phyloP scores from a whole-genome alignment of 2,329 filamentous ascomycete species.

The Aspergillus nomiae region DNA sequence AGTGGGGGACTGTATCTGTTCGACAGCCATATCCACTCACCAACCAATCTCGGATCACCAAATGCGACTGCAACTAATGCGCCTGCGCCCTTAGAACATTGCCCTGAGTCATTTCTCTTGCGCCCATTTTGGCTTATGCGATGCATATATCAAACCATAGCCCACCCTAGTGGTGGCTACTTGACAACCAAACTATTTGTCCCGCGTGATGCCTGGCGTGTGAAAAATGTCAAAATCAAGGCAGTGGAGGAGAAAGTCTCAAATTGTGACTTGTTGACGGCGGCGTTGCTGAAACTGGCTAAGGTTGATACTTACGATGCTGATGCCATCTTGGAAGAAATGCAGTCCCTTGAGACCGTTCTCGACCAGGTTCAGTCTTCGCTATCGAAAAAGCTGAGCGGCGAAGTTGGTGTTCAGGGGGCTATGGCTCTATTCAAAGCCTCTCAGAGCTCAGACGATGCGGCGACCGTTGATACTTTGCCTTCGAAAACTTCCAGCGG shows the following conservation, averaged over 20 bases:
- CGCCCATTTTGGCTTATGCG: constrained; percentile 98
- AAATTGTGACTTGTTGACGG: constrained; percentile 87
- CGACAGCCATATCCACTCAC: constrained; percentile 76
- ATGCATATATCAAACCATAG: constrained; percentile 86
- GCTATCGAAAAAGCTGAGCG: constrained; percentile 83
- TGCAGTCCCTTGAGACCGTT: constrained; percentile 83
- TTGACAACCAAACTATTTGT: constrained; percentile 89
- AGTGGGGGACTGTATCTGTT: constrained; percentile 77
- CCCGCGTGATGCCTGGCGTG: constrained; percentile 88
- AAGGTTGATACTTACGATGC: constrained; percentile 87
- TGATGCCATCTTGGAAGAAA: constrained; percentile 88
- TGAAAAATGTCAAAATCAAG: constrained; percentile 91
- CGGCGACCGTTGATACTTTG: constrained; percentile 39
- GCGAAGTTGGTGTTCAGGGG: constrained; percentile 82
- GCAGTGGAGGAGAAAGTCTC: constrained; percentile 90
- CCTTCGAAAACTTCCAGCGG: constrained; percentile 58
- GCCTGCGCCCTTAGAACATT: constrained; percentile 82
- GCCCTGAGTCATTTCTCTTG: constrained; percentile 84
- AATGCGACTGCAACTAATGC: constrained; percentile 64
- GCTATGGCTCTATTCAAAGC: constrained; percentile 74
- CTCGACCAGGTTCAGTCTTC: constrained; percentile 81
- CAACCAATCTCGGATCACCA: constrained; percentile 64
- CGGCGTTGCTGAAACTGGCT: constrained; percentile 79
- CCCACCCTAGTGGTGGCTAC: constrained; percentile 88
- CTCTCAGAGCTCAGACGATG: constrained; percentile 51